Conservation (phyloP, 139 green algal species). For the Chlamydomonas incerta region DNA sequence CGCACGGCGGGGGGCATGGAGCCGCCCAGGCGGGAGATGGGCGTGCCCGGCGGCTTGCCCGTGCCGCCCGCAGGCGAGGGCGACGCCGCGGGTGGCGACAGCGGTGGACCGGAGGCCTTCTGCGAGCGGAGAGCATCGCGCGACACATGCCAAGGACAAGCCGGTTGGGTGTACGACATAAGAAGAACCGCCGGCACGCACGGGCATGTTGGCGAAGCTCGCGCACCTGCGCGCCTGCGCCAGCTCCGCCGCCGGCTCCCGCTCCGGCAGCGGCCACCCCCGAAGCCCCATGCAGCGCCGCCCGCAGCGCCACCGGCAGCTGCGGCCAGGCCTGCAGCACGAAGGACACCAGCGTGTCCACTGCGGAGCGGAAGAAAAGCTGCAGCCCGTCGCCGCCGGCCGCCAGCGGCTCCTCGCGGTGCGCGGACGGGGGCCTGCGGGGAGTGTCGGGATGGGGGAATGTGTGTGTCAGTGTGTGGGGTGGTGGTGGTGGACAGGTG, state of each 20-base stretch:
- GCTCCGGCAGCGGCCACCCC: neutral
- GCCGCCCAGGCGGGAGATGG: conserved; percentile 7
- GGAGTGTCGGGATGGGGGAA: neutral
- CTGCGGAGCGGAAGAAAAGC: conserved; percentile 46
- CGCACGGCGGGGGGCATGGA: neutral
- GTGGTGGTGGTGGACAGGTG: neutral
- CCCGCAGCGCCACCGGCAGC: conserved; percentile 1
- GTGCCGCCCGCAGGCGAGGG: neutral
- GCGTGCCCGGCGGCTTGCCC: neutral
- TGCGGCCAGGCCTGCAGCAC: conserved; percentile 50
- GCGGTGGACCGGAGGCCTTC: neutral
- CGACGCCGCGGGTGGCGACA: neutral
- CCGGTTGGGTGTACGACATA: no score
- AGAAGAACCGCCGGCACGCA: no score
- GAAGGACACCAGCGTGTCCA: conserved; percentile 58
- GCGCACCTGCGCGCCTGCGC: neutral
- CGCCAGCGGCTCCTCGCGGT: neutral
- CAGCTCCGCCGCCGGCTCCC: neutral
- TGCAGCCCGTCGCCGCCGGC: conserved; percentile 37
- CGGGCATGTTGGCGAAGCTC: no score
- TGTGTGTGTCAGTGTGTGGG: neutral
- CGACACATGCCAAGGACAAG: no score
- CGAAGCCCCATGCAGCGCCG: neutral
- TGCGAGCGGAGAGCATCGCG: no score
- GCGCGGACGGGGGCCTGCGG: conserved; percentile 1